Evolutionary conservation across 106 monocot genomes (phyloP), one percentile per base, ranked within the genome.

Genomic region (Dactylorhiza incarnata): DNA sequence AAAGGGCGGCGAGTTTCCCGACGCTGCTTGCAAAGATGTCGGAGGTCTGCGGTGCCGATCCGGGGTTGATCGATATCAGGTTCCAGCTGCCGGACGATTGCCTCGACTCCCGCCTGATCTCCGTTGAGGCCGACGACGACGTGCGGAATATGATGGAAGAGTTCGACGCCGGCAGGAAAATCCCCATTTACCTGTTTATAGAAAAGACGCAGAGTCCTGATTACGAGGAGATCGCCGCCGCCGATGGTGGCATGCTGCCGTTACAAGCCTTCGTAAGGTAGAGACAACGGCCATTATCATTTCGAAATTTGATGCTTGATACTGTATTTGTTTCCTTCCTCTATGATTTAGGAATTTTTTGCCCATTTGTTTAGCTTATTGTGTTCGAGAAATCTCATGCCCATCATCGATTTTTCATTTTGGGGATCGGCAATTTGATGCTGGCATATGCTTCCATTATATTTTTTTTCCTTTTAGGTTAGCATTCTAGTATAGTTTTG

Each of bases 101-200:
- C 46, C 80, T 81, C 26, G 81, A 87, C 20, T 73, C 76, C 3
- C 50, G 78, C 45, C 83, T 87, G 7, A 68, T 87, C 20, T 87
- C 84, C 24, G 69, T 87, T 7, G 87, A 87, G 84, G 73, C 16
- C 10, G 84, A 87, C 20, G 84, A 84, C 10, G 87, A 84, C 23
- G 81, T 84, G 44, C 51, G 73, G 47, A 84, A 79, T 49, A 87
- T 87, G 87, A 87, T 87, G 75, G 81, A 87, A 48, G 87, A 87
- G 87, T 87, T 87, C 58, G 87, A 81, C 53, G 25, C 54, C 23
- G 45, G 24, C 44, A 71, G 66, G 8, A 87, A 87, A 59, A 87
- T 87, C 2, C 81, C 87, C 0, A 76, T 87, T 26, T 87, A 84
- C 70, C 52, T 87, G 50, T 87, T 87, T 51, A 78, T 43, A 19